Percentiles rank a stretch among this genome's conserved stretches.
phyloP scores from a whole-genome alignment of 2,329 filamentous ascomycete genomes.

The Corynespora cassiicola region DNA sequence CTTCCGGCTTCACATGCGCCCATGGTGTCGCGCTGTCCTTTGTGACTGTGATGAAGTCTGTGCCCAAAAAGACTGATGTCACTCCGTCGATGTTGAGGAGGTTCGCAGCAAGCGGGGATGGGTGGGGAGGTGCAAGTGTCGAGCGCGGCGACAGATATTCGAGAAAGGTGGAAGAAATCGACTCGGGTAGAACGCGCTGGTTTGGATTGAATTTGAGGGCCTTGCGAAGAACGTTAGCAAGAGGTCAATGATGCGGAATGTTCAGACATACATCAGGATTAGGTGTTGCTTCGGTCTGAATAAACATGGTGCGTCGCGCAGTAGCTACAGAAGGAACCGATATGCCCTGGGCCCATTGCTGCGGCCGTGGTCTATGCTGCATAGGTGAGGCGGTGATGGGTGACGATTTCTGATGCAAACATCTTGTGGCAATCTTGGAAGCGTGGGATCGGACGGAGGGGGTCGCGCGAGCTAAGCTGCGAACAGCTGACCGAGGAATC shows the following conservation, averaged over 20 bases:
- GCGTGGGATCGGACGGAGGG: slow-evolving; percentile 27
- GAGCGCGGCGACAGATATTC: slow-evolving; percentile 91
- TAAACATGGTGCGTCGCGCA: slow-evolving; percentile 80
- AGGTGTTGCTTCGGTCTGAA: slow-evolving; percentile 93
- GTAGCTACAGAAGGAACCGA: slow-evolving; percentile 16
- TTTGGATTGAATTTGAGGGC: slow-evolving; percentile 95
- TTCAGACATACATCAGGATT: slow-evolving; percentile 75
- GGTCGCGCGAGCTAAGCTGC: slow-evolving; percentile 31
- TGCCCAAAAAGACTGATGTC: slow-evolving; percentile 91
- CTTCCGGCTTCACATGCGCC: slow-evolving; percentile 93
- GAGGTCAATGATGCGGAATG: slow-evolving; percentile 1
- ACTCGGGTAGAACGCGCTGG: slow-evolving; percentile 79
- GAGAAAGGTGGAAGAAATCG: slow-evolving; percentile 76
- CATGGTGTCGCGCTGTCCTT: slow-evolving; percentile 89
- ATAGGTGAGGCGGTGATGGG: slow-evolving; percentile 38
- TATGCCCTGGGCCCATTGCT: slow-evolving; percentile 28
- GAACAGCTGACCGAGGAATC: slow-evolving; percentile 35
- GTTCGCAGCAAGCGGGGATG: slow-evolving; percentile 87
- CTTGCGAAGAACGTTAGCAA: slow-evolving; percentile 37
- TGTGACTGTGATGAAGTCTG: slow-evolving; percentile 95
- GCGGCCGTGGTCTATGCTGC: slow-evolving; percentile 37
- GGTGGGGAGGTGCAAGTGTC: slow-evolving; percentile 86
- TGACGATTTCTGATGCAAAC: slow-evolving; percentile 40
- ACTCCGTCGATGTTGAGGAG: slow-evolving; percentile 94
- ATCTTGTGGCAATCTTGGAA: slow-evolving; percentile 39